Percentiles rank a stretch among this genome's conserved stretches.
Conservation (phyloP, 2,329 filamentous ascomycete species). For the Laburnicola sp. region DNA sequence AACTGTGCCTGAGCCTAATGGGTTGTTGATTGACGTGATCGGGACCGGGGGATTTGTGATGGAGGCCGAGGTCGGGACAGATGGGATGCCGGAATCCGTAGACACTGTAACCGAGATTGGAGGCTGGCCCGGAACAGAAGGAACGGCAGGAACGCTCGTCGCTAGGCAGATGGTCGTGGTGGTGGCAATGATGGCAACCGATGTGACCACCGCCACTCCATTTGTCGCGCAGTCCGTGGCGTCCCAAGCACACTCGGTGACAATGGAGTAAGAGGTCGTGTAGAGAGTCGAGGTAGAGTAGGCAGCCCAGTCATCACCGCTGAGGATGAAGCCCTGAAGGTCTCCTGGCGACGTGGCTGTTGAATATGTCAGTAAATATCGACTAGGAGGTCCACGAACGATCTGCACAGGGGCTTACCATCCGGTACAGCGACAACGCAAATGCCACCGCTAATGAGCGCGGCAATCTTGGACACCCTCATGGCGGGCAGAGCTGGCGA, state of each 20-base stretch:
- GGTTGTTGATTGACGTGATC: neutral
- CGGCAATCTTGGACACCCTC: constrained; percentile 31
- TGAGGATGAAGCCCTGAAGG: constrained; percentile 19
- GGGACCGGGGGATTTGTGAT: neutral
- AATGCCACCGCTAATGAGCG: constrained; percentile 29
- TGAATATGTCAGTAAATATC: too few relatives aligned
- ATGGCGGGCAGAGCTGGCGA: constrained; percentile 25
- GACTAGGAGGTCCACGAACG: too few relatives aligned
- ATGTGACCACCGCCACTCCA: constrained; percentile 44
- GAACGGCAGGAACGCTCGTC: neutral
- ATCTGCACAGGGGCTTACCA: constrained; percentile 22
- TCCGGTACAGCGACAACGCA: constrained; percentile 23
- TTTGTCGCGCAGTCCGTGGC: constrained; percentile 46
- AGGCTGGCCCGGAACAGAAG: neutral
- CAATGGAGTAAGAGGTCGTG: constrained; percentile 27
- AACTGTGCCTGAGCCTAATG: neutral
- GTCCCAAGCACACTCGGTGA: constrained; percentile 28
- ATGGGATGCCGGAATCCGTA: neutral
- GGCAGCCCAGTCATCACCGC: constrained; percentile 22
- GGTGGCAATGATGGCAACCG: constrained; percentile 40
- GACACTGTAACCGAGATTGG: neutral
- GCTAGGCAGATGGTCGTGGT: constrained; percentile 23
- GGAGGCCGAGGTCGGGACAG: neutral
- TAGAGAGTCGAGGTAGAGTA: constrained; percentile 33
- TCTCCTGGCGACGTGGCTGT: neutral